Evolutionary conservation across 495 filamentous ascomycete species (phyloP).

Genomic region (Podospora bellae-mahoneyi): DNA sequence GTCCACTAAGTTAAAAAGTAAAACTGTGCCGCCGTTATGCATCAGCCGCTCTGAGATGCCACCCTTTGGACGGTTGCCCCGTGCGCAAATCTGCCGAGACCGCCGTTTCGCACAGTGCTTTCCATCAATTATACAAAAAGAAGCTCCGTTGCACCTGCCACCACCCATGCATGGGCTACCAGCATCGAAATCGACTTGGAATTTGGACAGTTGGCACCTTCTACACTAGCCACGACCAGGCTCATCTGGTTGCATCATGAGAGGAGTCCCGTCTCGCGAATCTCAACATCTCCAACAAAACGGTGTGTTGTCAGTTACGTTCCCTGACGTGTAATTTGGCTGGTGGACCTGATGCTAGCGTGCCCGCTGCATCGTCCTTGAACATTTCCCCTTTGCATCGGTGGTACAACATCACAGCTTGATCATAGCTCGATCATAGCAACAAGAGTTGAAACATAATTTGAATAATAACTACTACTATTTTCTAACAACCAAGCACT

Average conservation of each 20-base stretch:
- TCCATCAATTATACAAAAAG: too few species aligned
- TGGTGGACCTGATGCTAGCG: background rate
- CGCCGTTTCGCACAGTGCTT: background rate
- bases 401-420: background rate
- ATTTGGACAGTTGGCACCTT: background rate
- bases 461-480: background rate
- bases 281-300: background rate
- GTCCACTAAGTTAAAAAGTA: background rate
- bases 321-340: background rate
- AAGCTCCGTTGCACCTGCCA: background rate
- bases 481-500: too few species aligned
- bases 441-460: background rate
- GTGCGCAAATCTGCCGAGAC: background rate
- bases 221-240: background rate
- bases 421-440: background rate
- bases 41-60: background rate
- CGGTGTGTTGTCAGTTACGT: background rate
- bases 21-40: constrained; percentile 1
- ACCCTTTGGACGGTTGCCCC: background rate
- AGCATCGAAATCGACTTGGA: too few species aligned
- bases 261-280: background rate
- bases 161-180: background rate
- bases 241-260: background rate
- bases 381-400: background rate
- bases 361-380: background rate